Base-by-base conservation (phyloP, 352 stramenopile genomes). In the Globisporangium cederbergense region DNA sequence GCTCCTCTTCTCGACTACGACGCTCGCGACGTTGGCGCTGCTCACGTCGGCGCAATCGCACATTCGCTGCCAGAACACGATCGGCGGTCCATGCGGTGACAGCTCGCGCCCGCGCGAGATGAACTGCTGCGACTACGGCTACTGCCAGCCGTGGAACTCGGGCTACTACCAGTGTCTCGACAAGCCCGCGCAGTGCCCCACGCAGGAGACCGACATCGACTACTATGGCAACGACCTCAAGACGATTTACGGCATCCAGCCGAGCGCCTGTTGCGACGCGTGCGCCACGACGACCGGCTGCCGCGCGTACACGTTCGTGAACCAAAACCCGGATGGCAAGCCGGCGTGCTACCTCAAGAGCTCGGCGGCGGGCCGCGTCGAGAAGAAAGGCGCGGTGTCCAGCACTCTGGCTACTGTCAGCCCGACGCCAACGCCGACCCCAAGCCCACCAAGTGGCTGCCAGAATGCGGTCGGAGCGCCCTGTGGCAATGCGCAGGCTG, bases 71-170 rank as follows among this genome's bases (percentile, higher is more conserved):
- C 77, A 86, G 45, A 75, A 60, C 61, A 79, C 71, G 43, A 76
- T 86, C 65, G 68, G 70, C 54, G 76, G 70, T 0, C 32, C 60
- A 2, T 86, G 78, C 43, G 78, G 75, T 25, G 75, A 78, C 62
- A 69, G 8, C n/a, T 32, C 54, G 54, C 70, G 64, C 2, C 25
- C 65, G 6, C 62, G 68, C 10, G 73, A 77, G 51, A 64, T 59
- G 42, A 76, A 75, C 49, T 88, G 78, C 59, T 77, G 70, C 28
- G 69, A 81, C 60, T 66, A 70, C 22, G 70, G 70, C 30, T 89
- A 85, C 69, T 89, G 80, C 66, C 78, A 87, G 70, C 81, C 81
- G 50, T 88, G 81, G 75, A 86, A 87, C 64, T 64, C 65, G 2
- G 62, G 67, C 6, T 88, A 88, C 74, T 88, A 89, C 69, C 79